Evolutionary conservation across 73 alveolate genomes (phyloP).

Genomic region (Symbiodinium natans): DNA sequence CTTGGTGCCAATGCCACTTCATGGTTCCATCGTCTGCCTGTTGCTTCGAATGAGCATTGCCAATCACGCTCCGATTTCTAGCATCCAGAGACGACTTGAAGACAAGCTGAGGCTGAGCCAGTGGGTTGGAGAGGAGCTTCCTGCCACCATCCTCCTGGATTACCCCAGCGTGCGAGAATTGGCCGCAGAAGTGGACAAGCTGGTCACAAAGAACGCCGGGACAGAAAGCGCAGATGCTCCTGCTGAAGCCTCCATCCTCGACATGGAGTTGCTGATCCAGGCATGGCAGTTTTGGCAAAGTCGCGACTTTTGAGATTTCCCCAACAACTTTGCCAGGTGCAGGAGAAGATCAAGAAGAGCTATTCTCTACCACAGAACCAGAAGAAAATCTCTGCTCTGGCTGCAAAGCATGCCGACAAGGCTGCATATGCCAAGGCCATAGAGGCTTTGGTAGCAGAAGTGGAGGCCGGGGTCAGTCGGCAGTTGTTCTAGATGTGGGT

Average conservation of each 20-base stretch:
- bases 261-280: slow-evolving; percentile 29
- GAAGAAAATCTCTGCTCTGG: slow-evolving; percentile 10
- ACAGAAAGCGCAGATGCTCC: not conserved
- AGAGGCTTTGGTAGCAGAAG: slow-evolving; percentile 20
- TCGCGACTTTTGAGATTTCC: no score
- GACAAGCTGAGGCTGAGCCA: slow-evolving; percentile 21
- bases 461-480: slow-evolving; percentile 4
- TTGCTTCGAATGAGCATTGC: no score
- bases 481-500: no score
- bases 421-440: slow-evolving; percentile 18
- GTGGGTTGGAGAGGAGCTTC: slow-evolving; percentile 16
- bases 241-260: not conserved
- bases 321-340: not conserved
- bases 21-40: no score
- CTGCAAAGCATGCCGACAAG: not conserved
- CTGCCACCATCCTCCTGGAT: slow-evolving; percentile 33
- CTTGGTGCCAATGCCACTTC: no score
- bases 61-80: no score
- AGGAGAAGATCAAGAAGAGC: slow-evolving; percentile 26
- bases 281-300: not conserved
- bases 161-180: slow-evolving; percentile 39
- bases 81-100: no score
- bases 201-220: not conserved
- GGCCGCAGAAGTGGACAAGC: slow-evolving; percentile 42
- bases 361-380: slow-evolving; percentile 13